Base-by-base conservation (phyloP, 192 early-diverging fungal genomes). In the Coemansia brasiliensis region DNA sequence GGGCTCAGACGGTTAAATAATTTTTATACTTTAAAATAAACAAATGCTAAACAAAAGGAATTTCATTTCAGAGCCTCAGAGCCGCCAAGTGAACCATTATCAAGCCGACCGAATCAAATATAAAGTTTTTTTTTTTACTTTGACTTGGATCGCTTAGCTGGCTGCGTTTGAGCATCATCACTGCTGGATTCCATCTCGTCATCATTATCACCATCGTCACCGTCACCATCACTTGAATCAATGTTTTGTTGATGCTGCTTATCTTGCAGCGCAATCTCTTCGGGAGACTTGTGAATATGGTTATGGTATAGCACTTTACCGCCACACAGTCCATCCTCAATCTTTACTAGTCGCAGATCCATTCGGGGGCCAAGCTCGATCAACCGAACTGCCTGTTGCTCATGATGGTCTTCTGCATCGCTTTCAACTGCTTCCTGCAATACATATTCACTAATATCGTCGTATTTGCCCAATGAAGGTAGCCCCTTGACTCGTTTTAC, bases 241-340 rank as follows among this genome's bases (percentile, higher is more conserved):
- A n/a, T n/a, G n/a, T n/a, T n/a, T n/a, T n/a, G n/a, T n/a, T 90
- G 80, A 42, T 84, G 83, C 49, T 77, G 76, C 38, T 57, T 55
- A 55, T 87, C 76, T 22, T 83, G 79, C 57, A 84, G 81, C 65
- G 85, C 84, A 39, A 94, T 59, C 69, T 98, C 88, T 41, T 82
- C 83, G 37, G 83, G 59, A 3, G 91, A 80, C 64, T 93, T 92
- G 40, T 83, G 70, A 38, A 93, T 62, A 60, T 85, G 87, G 42
- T 83, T 83, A 79, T 99, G 95, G 73, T 89, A 92, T 22, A 99
- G 70, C n/a, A 99, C 87, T 43, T 96, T 92, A 32, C 95, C 96
- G 37, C 85, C 87, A 59, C 93, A 93, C 53, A 99, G 60, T 1
- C 93, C 96, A 35, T 67, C 85, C 63, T 94, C 85, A 40, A 99